Base-by-base conservation (phyloP, 129 eudicot genomes). In the Rutidosis leptorrhynchoides region DNA sequence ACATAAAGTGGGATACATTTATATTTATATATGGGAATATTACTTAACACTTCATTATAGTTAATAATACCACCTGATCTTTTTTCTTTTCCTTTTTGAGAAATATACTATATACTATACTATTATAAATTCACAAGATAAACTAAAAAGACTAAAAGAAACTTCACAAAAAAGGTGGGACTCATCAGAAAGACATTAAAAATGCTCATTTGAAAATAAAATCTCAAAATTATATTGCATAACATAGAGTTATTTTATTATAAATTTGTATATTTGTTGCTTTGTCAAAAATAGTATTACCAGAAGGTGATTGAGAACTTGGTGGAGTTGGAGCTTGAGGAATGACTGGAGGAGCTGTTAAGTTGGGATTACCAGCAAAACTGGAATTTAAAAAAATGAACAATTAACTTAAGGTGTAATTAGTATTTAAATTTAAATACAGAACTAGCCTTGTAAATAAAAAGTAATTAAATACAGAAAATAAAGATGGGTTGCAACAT, bases 321-420 rank as follows among this genome's bases (percentile, higher is more conserved):
- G 81, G 80, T 23, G 83, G 73, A 52, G 76, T 11, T 69, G 96
- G 90, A 69, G 98, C 76, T 63, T 90, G 95, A 58, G 98, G 98
- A 71, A 81, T 42, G 43, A 67, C 73, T 33, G 96, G 83, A 49
- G 80, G 91, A 37, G 59, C 6, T 27, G 17, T 62, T 79, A 92
- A 68, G 4, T 4, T 42, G 20, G 37, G 74, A 65, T 92, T 92
- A 69, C 79, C 79, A 16, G 45, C 42, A 82, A 92, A 92, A 92
- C 98, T 92, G 86, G 55, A 74, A 81, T n/a, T n/a, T 10, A 49
- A 23, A 49, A 49, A 67, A 77, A 60, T 59, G 24, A 15, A 1
- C 45, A 40, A n/a, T 76, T 21, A 74, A 67, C 61, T 23, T 14
- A 24, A 59, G 3, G 33, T 51, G 37, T 63, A 33, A 51, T 32